Evolutionary conservation across 805 yeast species (phyloP).

Genomic region (Spathaspora gorwiae): DNA sequence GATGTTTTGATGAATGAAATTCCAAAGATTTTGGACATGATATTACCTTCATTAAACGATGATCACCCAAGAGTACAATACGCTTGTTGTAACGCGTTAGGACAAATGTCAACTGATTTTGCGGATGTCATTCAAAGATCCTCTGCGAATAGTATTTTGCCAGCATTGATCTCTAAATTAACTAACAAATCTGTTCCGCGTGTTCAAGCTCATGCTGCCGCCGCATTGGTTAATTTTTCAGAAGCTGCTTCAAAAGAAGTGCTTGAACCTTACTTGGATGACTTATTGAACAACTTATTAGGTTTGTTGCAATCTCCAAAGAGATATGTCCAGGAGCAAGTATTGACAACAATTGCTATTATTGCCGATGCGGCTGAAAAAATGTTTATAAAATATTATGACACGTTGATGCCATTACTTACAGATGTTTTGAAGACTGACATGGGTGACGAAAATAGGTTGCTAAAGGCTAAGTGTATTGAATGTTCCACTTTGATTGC

Average conservation of each 20-base stretch:
- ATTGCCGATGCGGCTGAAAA: constrained; percentile 95
- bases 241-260: constrained; percentile 87
- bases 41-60: constrained; percentile 80
- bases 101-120: constrained; percentile 95
- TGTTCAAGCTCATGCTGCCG: constrained; percentile 98
- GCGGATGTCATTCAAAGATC: constrained; percentile 83
- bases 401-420: constrained; percentile 86
- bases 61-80: constrained; percentile 92
- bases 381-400: constrained; percentile 86
- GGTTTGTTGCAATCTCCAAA: constrained; percentile 79
- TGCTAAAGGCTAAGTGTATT: constrained; percentile 86
- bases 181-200: constrained; percentile 73
- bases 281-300: constrained; percentile 66
- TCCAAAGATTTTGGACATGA: constrained; percentile 75
- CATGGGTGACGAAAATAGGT: constrained; percentile 70
- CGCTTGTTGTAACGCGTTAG: constrained; percentile 94
- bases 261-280: constrained; percentile 89
- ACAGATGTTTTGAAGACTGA: constrained; percentile 75
- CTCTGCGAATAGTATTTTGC: constrained; percentile 73
- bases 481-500: constrained; percentile 96
- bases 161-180: constrained; percentile 81
- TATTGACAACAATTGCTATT: constrained; percentile 90
- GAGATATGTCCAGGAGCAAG: constrained; percentile 95
- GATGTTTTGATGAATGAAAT: constrained; percentile 82
- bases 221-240: constrained; percentile 92